Evolutionary conservation across 495 filamentous ascomycete species (phyloP), one percentile per base, ranked within the genome.

Genomic region (Achaetomiella virescens): DNA sequence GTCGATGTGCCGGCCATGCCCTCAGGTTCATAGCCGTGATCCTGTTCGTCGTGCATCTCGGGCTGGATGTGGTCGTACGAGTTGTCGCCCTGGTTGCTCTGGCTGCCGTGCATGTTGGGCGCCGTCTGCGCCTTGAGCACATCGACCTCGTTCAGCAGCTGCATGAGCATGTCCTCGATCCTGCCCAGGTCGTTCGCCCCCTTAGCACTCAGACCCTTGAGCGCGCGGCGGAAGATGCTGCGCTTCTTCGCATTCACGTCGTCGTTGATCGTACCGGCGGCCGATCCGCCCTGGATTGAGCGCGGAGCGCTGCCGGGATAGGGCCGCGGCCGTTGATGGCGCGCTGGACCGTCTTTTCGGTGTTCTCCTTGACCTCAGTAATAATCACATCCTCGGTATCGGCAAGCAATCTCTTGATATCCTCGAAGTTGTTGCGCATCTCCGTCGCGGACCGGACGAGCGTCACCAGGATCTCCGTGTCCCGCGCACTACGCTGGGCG

Each of bases 371-470:
- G 48, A 86, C 89, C 44, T 87, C 81, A 35, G 86, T 84, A 68
- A 95, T 87, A 58, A 96, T 84, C 43, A 87, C 75, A 31, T 86
- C 87, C 64, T 96, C 90, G 43, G 91, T 90, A 41, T 92, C 87
- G 2, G 84, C 85, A 41, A 99, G 82, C 67, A 92, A 86, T 61
- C 83, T 87, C 80, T 95, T 97, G 84, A 99, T 88, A 60, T 95
- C 91, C 62, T 97, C 91, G 65, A 97, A 96, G 12, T 88, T 92
- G 58, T 88, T 96, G 54, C 93, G 89, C 91, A 97, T 96, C 65
- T 99, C 93, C 11, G 95, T 90, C 15, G 95, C 91, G 58, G 90
- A 90, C 48, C 90, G 84, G 45, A 97, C 93, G 37, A 99, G 79
- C 3, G 93, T 96, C 47, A 97, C 87, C 29, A 99, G 72, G 50